Base-by-base conservation (phyloP, 2,329 filamentous ascomycete genomes). In the Clarireedia sp. region DNA sequence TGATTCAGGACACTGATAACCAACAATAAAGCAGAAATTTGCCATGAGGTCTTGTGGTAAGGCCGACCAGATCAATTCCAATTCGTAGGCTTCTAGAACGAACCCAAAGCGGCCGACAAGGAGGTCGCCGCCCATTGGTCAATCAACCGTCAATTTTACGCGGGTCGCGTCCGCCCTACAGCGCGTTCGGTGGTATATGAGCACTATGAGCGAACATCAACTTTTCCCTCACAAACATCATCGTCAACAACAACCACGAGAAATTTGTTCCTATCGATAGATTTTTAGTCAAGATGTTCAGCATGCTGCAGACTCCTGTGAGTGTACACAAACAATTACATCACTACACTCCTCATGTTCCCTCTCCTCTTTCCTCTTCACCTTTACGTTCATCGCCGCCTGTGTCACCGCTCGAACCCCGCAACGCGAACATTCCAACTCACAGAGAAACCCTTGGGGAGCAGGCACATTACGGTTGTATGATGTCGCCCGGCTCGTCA, bases 321-420 rank as follows among this genome's bases (percentile, higher is more conserved):
- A 51, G 43, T 9, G 19, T 26, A 37, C 37, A 53, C 7, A 56
- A 56, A 36, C 49, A 53, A 41, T 23, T 48, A n/a, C 41, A 19
- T 7, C 50, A 56, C 21, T 56, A 56, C 37, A 29, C 44, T 37
- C 50, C 50, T n/a, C 54, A 53, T 48, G 26, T 53, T n/a, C 50
- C 54, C 29, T 56, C 54, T 19, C 54, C 54, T 8, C 40, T 56
- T 36, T 48, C 50, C 36, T 56, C 54, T 23, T 53, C 43, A 12
- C 54, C 54, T 36, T 21, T 56, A 21, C 41, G 36, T 21, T 54
- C 50, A 3, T 56, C 54, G 12, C 44, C 50, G n/a, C 54, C 54
- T 7, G 21, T 56, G 4, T 56, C 54, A 19, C 54, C 54, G 8
- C 50, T 56, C 1, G 49, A 53, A 23, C 44, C 44, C 33, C 43